Conservation (phyloP, 2,329 filamentous ascomycete species). For the Monascus ruber region DNA sequence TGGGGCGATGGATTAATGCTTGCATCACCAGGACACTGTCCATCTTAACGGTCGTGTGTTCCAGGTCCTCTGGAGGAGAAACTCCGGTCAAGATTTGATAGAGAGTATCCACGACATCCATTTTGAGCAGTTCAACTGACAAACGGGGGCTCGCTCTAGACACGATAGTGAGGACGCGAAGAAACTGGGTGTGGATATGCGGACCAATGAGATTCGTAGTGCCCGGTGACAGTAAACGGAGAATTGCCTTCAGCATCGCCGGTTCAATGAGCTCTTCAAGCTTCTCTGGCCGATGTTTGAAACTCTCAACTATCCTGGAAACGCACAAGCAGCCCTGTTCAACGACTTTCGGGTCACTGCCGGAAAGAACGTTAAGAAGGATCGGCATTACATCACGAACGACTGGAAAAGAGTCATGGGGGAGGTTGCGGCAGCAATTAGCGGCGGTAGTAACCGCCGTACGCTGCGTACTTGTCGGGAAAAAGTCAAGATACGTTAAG, state of each 20-base stretch:
- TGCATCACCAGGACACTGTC: slow-evolving; percentile 99
- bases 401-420: slow-evolving; percentile 82
- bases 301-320: slow-evolving; percentile 91
- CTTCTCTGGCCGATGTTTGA: slow-evolving; percentile 76
- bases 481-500: slow-evolving; percentile 91
- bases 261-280: slow-evolving; percentile 87
- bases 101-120: slow-evolving; percentile 93
- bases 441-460: slow-evolving; percentile 95
- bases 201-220: slow-evolving; percentile 91
- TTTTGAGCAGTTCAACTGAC: slow-evolving; percentile 82
- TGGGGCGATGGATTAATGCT: slow-evolving; percentile 84
- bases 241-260: slow-evolving; percentile 70
- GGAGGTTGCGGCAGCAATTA: slow-evolving; percentile 95
- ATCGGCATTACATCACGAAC: slow-evolving; percentile 96
- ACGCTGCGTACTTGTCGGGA: slow-evolving; percentile 89
- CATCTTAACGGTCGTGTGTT: slow-evolving; percentile 49
- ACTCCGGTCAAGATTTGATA: slow-evolving; percentile 97
- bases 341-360: slow-evolving; percentile 91
- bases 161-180: slow-evolving; percentile 81
- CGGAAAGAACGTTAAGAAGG: slow-evolving; percentile 75
- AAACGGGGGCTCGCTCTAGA: slow-evolving; percentile 78
- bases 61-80: slow-evolving; percentile 69
- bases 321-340: slow-evolving; percentile 95
- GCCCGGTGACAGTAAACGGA: slow-evolving; percentile 80
- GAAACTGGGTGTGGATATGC: slow-evolving; percentile 91